Conservation (phyloP, 176 grass and related monocot species). For the Melocanna baccifera region DNA sequence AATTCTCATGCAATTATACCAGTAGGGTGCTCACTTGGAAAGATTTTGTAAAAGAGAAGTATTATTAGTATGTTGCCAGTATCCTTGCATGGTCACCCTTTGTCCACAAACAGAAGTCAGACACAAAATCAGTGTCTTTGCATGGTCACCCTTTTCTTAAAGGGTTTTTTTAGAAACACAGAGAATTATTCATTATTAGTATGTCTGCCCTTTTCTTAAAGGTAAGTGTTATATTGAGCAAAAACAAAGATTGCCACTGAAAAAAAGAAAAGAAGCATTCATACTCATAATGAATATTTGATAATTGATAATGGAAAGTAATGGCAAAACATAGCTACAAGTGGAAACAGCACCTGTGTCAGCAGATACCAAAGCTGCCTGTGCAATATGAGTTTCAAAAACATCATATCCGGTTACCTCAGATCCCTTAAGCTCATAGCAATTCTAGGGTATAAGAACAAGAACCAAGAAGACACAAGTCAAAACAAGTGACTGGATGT, state of each 20-base stretch:
- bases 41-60: neutral
- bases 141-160: neutral
- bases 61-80: slow-evolving; percentile 2
- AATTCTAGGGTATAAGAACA: slow-evolving; percentile 50
- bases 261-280: slow-evolving; percentile 7
- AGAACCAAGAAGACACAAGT: slow-evolving; percentile 21
- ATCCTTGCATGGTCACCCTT: neutral
- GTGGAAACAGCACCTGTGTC: slow-evolving; percentile 47
- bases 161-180: too few species aligned
- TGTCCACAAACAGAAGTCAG: neutral
- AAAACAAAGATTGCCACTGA: neutral
- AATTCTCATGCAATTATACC: neutral
- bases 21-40: neutral
- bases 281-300: slow-evolving; percentile 13
- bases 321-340: slow-evolving; percentile 16
- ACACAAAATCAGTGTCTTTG: neutral
- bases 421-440: slow-evolving; percentile 56
- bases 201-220: neutral
- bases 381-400: slow-evolving; percentile 52
- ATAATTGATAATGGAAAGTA: slow-evolving; percentile 5
- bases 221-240: neutral
- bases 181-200: too few species aligned
- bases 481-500: slow-evolving; percentile 28
- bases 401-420: slow-evolving; percentile 61
- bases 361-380: slow-evolving; percentile 44